Evolutionary conservation across 2,329 filamentous ascomycete species (phyloP).

Genomic region (Acephala macrosclerotiorum): DNA sequence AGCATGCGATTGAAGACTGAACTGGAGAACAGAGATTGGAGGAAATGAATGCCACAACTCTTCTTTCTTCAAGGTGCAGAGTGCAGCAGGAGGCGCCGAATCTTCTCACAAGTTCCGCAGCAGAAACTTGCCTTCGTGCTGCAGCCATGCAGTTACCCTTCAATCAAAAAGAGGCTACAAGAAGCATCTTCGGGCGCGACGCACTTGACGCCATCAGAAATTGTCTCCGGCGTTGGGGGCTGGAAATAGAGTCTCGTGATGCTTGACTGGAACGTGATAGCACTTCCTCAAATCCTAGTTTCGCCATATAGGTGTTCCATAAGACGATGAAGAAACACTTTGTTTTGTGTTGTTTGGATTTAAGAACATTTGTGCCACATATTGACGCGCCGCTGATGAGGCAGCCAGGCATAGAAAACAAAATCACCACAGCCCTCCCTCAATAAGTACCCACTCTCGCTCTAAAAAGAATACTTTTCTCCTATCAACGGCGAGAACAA

Average conservation of each 20-base stretch:
- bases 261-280: background rate
- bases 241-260: background rate
- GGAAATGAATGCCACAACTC: constrained; percentile 12
- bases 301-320: background rate
- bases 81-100: constrained; percentile 5
- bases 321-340: background rate
- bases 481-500: background rate
- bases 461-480: background rate
- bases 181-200: background rate
- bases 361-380: constrained; percentile 8
- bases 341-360: background rate
- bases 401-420: constrained; percentile 31
- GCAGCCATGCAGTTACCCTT: constrained; percentile 10
- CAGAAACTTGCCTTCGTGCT: constrained; percentile 4
- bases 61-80: constrained; percentile 2
- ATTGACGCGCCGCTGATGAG: constrained; percentile 25
- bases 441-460: background rate
- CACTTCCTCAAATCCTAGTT: background rate
- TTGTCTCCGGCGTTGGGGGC: background rate
- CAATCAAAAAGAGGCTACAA: background rate
- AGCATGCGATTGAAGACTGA: background rate
- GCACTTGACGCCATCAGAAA: background rate
- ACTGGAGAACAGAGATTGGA: background rate
- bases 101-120: constrained; percentile 2
- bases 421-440: background rate